These are phyloP conservation scores for Calamus simplicifolius DNA, from an alignment of 176 grass and related monocot species.

Conservation along the genomic window DNA sequence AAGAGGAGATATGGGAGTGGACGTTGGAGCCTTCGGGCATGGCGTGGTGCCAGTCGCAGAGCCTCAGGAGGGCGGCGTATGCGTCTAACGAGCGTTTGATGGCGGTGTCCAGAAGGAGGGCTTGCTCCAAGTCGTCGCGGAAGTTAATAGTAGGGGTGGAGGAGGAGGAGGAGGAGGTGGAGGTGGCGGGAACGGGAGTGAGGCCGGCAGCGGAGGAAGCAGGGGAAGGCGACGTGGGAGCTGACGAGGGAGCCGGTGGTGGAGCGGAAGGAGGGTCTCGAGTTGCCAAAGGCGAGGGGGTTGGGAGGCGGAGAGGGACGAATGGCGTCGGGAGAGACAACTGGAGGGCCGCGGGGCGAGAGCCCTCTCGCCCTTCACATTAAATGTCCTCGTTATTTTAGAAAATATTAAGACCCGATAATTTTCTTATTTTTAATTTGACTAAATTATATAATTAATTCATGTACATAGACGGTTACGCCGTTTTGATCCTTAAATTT, in stretches of 20 bases:
- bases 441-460: no score
- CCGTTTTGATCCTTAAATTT: no score
- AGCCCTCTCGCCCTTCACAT: no score
- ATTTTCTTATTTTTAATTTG: no score
- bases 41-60: constrained; percentile 70
- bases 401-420: no score
- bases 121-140: constrained; percentile 44
- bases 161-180: constrained; percentile 12
- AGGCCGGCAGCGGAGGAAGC: background rate
- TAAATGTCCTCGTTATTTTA: background rate
- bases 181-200: constrained; percentile 13
- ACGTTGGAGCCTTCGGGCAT: constrained; percentile 41
- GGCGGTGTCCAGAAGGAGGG: constrained; percentile 47
- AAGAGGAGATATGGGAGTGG: constrained; percentile 41
- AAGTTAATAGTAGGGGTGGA: constrained; percentile 17
- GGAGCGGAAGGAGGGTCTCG: no score
- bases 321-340: no score
- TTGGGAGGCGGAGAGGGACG: background rate
- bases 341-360: no score
- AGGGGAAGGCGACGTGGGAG: no score
- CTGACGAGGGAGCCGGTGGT: no score
- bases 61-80: constrained; percentile 52
- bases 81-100: constrained; percentile 48
- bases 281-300: no score
- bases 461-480: no score